phyloP scores from a whole-genome alignment of 495 filamentous ascomycete genomes.

The Hypoxylon cercidicola region DNA sequence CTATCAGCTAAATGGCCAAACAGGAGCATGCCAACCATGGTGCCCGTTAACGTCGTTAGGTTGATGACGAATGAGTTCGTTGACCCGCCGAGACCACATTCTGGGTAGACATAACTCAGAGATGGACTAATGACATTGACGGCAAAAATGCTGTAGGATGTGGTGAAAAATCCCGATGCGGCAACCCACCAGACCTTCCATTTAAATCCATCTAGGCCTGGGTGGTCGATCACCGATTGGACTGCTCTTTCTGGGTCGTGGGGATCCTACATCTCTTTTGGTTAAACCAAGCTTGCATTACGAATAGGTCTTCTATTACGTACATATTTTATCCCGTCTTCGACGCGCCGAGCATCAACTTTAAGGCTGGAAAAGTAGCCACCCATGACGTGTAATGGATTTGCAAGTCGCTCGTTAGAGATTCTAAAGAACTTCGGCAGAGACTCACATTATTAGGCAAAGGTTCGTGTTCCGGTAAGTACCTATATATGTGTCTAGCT shows the following conservation, averaged over 20 bases:
- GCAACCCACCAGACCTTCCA: slow-evolving; percentile 61
- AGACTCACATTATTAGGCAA: neutral
- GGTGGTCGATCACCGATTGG: slow-evolving; percentile 42
- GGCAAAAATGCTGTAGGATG: slow-evolving; percentile 72
- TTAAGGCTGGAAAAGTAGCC: slow-evolving; percentile 34
- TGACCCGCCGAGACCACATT: slow-evolving; percentile 21
- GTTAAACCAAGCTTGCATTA: neutral
- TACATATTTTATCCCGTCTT: slow-evolving; percentile 36
- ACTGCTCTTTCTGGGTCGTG: slow-evolving; percentile 34
- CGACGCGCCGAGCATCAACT: slow-evolving; percentile 21
- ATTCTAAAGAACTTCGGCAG: neutral
- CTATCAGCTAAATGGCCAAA: slow-evolving; percentile 73
- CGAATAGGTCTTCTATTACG: neutral
- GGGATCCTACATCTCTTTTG: slow-evolving; percentile 24
- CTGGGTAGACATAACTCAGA: slow-evolving; percentile 69
- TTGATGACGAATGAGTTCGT: slow-evolving; percentile 57
- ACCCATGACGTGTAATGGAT: slow-evolving; percentile 13
- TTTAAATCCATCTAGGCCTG: slow-evolving; percentile 46
- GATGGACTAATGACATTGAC: slow-evolving; percentile 70
- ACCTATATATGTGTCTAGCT: slow-evolving; percentile 10
- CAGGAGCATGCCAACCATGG: slow-evolving; percentile 66
- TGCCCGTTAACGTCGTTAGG: slow-evolving; percentile 65
- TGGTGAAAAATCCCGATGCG: slow-evolving; percentile 75
- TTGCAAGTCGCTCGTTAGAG: neutral
- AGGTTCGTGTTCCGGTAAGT: slow-evolving; percentile 4